phyloP scores from a whole-genome alignment of 2,329 filamentous ascomycete species.

The Monosporascus sp. region DNA sequence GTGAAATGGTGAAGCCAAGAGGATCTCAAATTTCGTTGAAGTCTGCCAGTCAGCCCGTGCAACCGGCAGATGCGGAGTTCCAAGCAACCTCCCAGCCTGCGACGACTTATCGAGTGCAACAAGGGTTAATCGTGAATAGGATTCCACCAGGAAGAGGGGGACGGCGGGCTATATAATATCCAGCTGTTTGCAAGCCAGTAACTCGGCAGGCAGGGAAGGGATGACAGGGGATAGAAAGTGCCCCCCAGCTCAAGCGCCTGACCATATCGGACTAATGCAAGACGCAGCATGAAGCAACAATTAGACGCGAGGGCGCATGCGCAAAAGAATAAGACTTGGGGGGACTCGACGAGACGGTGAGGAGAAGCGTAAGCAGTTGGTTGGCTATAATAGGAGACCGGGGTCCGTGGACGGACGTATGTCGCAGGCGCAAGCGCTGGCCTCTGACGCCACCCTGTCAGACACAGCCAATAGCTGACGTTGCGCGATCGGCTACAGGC shows the following conservation, averaged over 20 bases:
- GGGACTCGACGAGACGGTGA: conserved; percentile 8
- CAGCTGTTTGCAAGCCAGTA: conserved; percentile 8
- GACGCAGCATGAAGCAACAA: conserved; percentile 17
- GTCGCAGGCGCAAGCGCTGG: conserved; percentile 33
- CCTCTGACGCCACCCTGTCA: conserved; percentile 14
- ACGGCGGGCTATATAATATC: conserved; percentile 23
- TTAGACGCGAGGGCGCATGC: conserved; percentile 22
- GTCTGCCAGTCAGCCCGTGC: conserved; percentile 13
- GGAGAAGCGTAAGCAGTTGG: conserved; percentile 19
- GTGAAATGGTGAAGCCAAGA: neutral
- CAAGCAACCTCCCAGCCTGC: conserved; percentile 19
- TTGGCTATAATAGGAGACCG: conserved; percentile 33
- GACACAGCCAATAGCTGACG: conserved; percentile 18
- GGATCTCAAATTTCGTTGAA: conserved; percentile 5
- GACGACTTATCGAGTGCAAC: conserved; percentile 13
- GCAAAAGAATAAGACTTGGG: conserved; percentile 8
- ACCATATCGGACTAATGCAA: conserved; percentile 23
- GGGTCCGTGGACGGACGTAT: conserved; percentile 17
- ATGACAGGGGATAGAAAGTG: conserved; percentile 2
- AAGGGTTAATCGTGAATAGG: conserved; percentile 8
- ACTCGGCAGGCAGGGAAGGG: conserved; percentile 11
- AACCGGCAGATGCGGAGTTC: conserved; percentile 17
- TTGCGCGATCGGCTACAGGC: conserved; percentile 23
- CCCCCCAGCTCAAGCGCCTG: conserved; percentile 13
- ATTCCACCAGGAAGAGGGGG: conserved; percentile 12